These are phyloP conservation scores for Ogataea parapolymorpha DNA, from an alignment of 805 yeast genomes.

Conservation along the genomic window DNA sequence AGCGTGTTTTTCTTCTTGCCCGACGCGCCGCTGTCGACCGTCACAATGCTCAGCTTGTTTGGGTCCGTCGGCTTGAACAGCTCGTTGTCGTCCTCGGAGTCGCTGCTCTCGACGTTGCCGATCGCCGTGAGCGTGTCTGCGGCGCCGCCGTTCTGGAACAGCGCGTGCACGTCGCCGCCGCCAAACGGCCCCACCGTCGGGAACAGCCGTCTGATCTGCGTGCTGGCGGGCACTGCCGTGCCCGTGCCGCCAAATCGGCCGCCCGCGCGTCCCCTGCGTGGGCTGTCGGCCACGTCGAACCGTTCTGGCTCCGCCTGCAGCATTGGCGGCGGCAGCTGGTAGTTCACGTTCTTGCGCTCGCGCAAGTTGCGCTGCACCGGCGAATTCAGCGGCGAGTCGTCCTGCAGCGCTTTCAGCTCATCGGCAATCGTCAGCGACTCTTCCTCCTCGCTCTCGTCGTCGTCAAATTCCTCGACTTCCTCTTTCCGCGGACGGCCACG, in stretches of 20 bases:
- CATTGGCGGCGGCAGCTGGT: constrained; percentile 81
- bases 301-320: constrained; percentile 36
- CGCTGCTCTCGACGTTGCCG: constrained; percentile 41
- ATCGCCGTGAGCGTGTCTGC: constrained; percentile 41
- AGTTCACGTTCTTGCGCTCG: constrained; percentile 71
- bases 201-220: constrained; percentile 66
- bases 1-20: constrained; percentile 52
- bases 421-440: constrained; percentile 45
- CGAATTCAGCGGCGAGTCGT: constrained; percentile 51
- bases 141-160: constrained; percentile 63
- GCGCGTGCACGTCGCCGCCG: constrained; percentile 85
- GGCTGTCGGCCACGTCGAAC: neutral
- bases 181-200: constrained; percentile 98
- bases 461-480: constrained; percentile 10
- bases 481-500: constrained; percentile 10
- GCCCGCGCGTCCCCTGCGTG: constrained; percentile 18
- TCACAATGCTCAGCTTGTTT: constrained; percentile 21
- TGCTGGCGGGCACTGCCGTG: constrained; percentile 18
- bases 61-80: constrained; percentile 34
- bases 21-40: constrained; percentile 16
- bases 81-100: constrained; percentile 47
- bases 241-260: constrained; percentile 22
- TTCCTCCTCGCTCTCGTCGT: constrained; percentile 16
- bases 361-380: constrained; percentile 51
- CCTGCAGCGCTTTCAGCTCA: constrained; percentile 64